Conservation (phyloP, 768 basidiomycete genomes). For the Termitomyces sp. region DNA sequence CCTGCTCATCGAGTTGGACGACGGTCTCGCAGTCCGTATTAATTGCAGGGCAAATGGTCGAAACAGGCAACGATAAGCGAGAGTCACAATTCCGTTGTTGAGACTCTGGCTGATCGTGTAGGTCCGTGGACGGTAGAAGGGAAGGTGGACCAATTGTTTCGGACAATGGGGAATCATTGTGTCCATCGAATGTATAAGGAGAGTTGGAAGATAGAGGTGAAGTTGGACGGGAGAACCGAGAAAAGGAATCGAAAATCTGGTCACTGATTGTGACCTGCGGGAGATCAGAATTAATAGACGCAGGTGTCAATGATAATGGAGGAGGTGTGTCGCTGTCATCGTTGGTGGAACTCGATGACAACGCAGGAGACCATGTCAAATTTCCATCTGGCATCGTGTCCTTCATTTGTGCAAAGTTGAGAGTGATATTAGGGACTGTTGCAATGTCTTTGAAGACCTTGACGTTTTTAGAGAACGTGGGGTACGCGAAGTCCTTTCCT, state of each 20-base stretch:
- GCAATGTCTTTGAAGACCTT: conserved; percentile 1
- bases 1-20: not conserved
- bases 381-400: not conserved
- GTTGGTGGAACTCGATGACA: not conserved
- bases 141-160: not conserved
- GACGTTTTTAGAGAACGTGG: not conserved
- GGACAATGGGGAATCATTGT: not conserved
- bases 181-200: not conserved
- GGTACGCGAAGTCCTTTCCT: not conserved
- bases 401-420: conserved; percentile 5
- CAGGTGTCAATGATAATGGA: not conserved
- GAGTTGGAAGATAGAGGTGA: not conserved
- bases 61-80: not conserved
- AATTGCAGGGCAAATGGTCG: not conserved
- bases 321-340: not conserved
- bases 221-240: not conserved
- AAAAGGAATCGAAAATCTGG: not conserved
- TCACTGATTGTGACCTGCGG: not conserved
- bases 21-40: not conserved
- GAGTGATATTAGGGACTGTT: conserved; percentile 3
- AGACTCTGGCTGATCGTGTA: not conserved
- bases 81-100: too few relatives aligned
- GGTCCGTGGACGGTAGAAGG: not conserved
- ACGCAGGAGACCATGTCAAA: not conserved
- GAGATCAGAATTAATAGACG: not conserved